A percentile compares a stretch with the other conserved stretches of the same genome.
Conservation (phyloP, 139 green algal genomes). For the Chlorella sp. region DNA sequence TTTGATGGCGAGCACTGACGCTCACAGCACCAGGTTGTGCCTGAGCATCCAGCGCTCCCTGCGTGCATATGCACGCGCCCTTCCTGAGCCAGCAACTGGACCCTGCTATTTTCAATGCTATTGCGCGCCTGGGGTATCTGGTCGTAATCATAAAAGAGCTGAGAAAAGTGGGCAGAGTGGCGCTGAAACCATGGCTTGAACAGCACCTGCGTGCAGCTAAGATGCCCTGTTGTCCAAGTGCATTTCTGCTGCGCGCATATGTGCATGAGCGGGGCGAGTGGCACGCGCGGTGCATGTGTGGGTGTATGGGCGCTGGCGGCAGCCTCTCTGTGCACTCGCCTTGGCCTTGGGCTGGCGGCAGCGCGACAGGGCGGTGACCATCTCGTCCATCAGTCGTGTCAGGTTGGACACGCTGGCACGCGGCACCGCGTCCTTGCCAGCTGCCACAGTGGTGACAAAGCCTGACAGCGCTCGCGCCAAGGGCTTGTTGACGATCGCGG, state of each 20-base stretch:
- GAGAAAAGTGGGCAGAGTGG: slow-evolving; percentile 11
- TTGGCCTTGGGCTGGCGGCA: slow-evolving; percentile 46
- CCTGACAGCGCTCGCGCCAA: slow-evolving; percentile 31
- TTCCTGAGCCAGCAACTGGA: no score
- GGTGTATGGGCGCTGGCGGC: no score
- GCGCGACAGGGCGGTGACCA: slow-evolving; percentile 47
- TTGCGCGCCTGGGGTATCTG: slow-evolving; percentile 37
- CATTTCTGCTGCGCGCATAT: no score
- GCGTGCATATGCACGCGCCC: no score
- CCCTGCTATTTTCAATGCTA: no score
- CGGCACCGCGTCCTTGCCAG: slow-evolving; percentile 51
- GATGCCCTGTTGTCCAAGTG: no score
- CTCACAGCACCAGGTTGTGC: no score
- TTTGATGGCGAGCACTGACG: no score
- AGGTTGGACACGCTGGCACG: slow-evolving; percentile 41
- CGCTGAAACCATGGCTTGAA: slow-evolving; percentile 45
- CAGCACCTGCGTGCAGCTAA: slow-evolving; percentile 42
- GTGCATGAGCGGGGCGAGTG: neutral
- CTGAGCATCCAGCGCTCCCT: no score
- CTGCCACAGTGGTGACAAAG: slow-evolving; percentile 51
- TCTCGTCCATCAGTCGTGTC: slow-evolving; percentile 55
- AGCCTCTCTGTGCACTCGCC: neutral
- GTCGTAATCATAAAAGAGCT: slow-evolving; percentile 47
- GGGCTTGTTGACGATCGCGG: slow-evolving; percentile 41
- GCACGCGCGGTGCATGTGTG: neutral